phyloP scores from a whole-genome alignment of 441 rosid genomes.

The Omphalea diandra region DNA sequence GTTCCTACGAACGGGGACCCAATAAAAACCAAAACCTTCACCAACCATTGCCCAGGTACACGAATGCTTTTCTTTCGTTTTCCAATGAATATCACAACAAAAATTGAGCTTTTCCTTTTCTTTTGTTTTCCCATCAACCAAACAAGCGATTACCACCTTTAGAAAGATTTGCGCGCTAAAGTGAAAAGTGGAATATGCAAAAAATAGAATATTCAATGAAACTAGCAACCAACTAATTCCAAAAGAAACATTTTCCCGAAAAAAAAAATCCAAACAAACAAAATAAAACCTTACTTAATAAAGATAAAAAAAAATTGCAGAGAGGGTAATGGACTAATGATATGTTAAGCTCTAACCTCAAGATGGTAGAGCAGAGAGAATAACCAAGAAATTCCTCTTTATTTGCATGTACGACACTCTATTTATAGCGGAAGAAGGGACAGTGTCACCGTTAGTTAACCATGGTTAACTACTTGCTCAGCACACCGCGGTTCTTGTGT shows the following conservation, averaged over 20 bases:
- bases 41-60: not conserved
- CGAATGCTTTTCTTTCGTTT: not conserved
- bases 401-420: too few relatives aligned
- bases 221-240: not conserved
- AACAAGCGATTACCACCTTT: constrained; percentile 11
- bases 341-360: constrained; percentile 20
- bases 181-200: constrained; percentile 3
- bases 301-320: too few relatives aligned
- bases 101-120: not conserved
- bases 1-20: not conserved
- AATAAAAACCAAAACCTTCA: not conserved
- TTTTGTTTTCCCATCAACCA: constrained; percentile 23
- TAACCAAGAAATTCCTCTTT: too few relatives aligned
- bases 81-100: not conserved
- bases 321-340: too few relatives aligned
- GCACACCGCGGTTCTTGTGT: constrained; percentile 18
- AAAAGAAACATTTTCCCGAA: not conserved
- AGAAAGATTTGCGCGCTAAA: constrained; percentile 5
- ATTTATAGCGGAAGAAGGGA: too few relatives aligned
- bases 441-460: constrained; percentile 2
- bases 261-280: too few relatives aligned
- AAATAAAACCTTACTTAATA: too few relatives aligned
- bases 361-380: too few relatives aligned
- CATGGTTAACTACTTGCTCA: constrained; percentile 19
- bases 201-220: not conserved